Base-by-base conservation (phyloP, 805 yeast species). In the Lachancea meyersii region DNA sequence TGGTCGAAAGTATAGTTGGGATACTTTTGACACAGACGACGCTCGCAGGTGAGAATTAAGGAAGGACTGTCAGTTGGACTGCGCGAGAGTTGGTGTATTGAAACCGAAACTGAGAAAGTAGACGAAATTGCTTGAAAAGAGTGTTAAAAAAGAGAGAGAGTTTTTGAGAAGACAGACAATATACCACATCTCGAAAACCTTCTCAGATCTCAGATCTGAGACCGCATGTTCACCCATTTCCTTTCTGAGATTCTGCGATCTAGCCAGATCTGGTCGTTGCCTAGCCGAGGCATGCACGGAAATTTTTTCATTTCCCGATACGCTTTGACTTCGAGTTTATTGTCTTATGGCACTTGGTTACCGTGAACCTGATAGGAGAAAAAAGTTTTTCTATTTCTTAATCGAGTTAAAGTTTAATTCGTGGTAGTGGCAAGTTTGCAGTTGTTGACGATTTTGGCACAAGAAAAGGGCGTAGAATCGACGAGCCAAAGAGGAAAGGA, bases 21-120 rank as follows among this genome's bases (percentile, higher is more conserved):
- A 34, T 34, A 34, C 37, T 34, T 11, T 34, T 34, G 27, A 18
- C 21, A 17, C n/a, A 21, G 22, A 17, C 37, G 37, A 34, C 27
- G 37, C 28, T 34, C 37, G 37, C 37, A 5, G 37, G n/a, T 13
- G 17, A 22, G 18, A 28, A 21, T 34, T 34, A 44, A 44, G 45
- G 48, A 45, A 41, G 23, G 48, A 45, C 45, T 39, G 44, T 32
- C 39, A 45, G 48, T 45, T 45, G 48, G 48, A 41, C 35, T 33
- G 20, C 4, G 37, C 37, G 37, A 34, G 37, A 34, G 37, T 22
- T 27, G 37, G 27, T 23, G 31, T 13, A 16, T 24, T 27, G 20
- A 26, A 16, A 26, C 23, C 7, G 14, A 28, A 21, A 27, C 7
- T 11, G 31, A 16, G 24, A 4, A 37, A 18, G 17, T 17, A 17